Evolutionary conservation across 306 rosid species (phyloP).

Genomic region (Quercus dentata): DNA sequence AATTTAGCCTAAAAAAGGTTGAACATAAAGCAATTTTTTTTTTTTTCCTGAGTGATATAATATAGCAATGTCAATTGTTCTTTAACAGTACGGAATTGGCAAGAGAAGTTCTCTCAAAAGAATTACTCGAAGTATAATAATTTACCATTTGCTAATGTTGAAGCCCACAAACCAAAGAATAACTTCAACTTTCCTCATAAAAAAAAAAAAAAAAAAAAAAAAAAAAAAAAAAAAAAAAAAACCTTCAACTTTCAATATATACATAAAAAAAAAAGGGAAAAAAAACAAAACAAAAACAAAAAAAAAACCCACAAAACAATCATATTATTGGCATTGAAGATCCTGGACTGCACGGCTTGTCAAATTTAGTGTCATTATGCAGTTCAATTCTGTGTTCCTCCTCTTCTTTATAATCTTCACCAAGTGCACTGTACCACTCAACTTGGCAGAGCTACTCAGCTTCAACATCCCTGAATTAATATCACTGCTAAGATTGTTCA

Average conservation of each 20-base stretch:
- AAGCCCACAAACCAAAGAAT: background rate
- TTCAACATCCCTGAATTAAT: conserved; percentile 36
- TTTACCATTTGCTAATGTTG: too few species aligned
- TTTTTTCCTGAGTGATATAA: too few species aligned
- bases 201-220: too few species aligned
- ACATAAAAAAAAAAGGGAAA: too few species aligned
- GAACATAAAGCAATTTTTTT: too few species aligned
- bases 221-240: too few species aligned
- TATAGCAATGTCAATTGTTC: too few species aligned
- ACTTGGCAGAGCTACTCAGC: conserved; percentile 31
- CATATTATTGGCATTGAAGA: conserved; percentile 26
- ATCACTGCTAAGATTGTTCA: conserved; percentile 24
- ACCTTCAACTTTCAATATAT: background rate
- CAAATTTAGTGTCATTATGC: conserved; percentile 45
- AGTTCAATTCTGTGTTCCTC: conserved; percentile 33
- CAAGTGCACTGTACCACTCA: conserved; percentile 44
- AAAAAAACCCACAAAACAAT: background rate
- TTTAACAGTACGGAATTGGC: too few species aligned
- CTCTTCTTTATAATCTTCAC: conserved; percentile 37
- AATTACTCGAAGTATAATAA: too few species aligned
- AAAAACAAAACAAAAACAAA: background rate
- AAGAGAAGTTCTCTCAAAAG: too few species aligned
- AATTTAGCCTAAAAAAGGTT: too few species aligned
- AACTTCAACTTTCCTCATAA: background rate
- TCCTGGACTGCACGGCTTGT: conserved; percentile 31